A percentile compares a stretch with the other conserved stretches of the same genome.
Conservation (phyloP, 208 protist species). For the Zelonia costaricensis region DNA sequence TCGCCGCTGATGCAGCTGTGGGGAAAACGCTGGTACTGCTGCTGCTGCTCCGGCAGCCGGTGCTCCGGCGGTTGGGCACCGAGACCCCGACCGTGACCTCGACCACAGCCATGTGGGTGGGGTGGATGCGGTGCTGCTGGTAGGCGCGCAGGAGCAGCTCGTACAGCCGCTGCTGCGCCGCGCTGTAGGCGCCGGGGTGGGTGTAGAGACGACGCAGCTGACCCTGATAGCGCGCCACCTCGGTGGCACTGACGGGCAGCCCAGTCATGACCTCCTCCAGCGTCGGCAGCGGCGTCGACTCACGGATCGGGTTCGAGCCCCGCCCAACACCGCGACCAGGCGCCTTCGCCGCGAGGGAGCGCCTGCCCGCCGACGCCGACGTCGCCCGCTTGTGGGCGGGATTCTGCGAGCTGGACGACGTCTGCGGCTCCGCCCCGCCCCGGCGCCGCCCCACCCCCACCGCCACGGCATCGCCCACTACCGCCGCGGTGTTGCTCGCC, state of each 20-base stretch:
- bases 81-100: conserved; percentile 17
- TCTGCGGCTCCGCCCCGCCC: too few relatives aligned
- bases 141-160: conserved; percentile 34
- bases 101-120: conserved; percentile 47
- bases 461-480: too few relatives aligned
- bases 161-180: conserved; percentile 41
- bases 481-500: background rate
- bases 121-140: conserved; percentile 38
- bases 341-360: background rate
- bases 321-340: background rate
- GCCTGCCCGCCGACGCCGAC: background rate
- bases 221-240: conserved; percentile 23
- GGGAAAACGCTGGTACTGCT: background rate
- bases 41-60: background rate
- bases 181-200: conserved; percentile 1
- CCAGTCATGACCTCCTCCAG: background rate
- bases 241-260: conserved; percentile 9
- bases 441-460: too few relatives aligned
- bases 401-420: too few relatives aligned
- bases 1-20: too few relatives aligned
- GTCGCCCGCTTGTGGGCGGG: background rate
- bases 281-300: background rate
- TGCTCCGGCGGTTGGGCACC: background rate
- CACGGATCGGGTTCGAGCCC: too few relatives aligned
- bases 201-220: conserved; percentile 12